A percentile compares a stretch with the other conserved stretches of the same genome.
These are phyloP conservation scores for Diaporthe batatas DNA, from an alignment of 2,329 filamentous ascomycete genomes.

Conservation along the genomic window DNA sequence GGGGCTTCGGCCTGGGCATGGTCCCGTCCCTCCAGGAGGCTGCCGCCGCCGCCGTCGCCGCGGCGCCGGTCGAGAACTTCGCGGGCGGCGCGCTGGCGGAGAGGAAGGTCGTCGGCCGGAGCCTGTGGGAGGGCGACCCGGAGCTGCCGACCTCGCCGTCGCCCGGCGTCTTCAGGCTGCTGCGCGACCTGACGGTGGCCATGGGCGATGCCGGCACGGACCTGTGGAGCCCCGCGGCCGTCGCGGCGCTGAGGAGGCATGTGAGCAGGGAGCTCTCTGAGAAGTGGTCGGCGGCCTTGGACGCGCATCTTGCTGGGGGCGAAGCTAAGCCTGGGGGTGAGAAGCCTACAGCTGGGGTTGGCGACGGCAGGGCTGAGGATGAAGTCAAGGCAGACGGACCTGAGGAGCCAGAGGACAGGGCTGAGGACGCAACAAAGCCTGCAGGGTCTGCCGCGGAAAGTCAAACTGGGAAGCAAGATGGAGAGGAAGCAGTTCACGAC, in stretches of 20 bases:
- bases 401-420: constrained; percentile 37
- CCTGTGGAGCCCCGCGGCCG: constrained; percentile 81
- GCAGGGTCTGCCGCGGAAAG: constrained; percentile 35
- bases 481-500: constrained; percentile 34
- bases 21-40: constrained; percentile 74
- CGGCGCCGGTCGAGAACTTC: constrained; percentile 64
- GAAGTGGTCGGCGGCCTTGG: constrained; percentile 61
- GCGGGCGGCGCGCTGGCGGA: constrained; percentile 56
- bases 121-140: constrained; percentile 85
- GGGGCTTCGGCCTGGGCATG: constrained; percentile 70
- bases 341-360: neutral
- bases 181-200: constrained; percentile 72
- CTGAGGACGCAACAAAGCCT: constrained; percentile 42
- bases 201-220: constrained; percentile 83
- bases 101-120: constrained; percentile 69
- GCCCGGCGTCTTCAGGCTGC: constrained; percentile 77
- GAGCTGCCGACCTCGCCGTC: constrained; percentile 84
- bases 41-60: constrained; percentile 68
- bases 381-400: constrained; percentile 39
- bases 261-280: constrained; percentile 65
- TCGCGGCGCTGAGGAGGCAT: constrained; percentile 71
- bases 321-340: constrained; percentile 44
- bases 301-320: constrained; percentile 45
- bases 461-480: constrained; percentile 40
- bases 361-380: constrained; percentile 17